Conservation (phyloP, 192 early-diverging fungal species). For the Nowakowskiella sp. region DNA sequence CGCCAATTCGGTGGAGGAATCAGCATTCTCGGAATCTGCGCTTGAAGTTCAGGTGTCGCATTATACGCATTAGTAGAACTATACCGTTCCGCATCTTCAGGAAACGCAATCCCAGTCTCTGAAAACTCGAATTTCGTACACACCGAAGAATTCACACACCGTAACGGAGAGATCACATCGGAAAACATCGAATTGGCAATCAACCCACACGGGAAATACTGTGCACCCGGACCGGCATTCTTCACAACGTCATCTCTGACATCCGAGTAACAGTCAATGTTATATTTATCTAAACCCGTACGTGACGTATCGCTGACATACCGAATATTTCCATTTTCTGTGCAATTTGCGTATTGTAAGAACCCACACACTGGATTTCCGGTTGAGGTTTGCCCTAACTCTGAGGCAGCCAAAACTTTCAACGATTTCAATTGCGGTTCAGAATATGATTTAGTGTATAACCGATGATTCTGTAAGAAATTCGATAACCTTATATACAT, state of each 20-base stretch:
- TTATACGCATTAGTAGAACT: constrained; percentile 16
- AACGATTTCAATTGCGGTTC: constrained; percentile 49
- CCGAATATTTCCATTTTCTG: neutral
- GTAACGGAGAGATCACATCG: constrained; percentile 47
- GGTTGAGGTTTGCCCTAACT: constrained; percentile 20
- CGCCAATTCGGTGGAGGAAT: constrained; percentile 75
- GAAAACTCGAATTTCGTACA: neutral
- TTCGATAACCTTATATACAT: constrained; percentile 79
- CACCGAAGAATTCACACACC: neutral
- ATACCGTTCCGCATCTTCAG: constrained; percentile 57
- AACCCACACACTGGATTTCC: neutral
- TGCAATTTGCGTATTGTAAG: neutral
- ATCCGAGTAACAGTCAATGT: neutral
- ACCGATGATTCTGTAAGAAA: constrained; percentile 86
- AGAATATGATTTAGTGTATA: constrained; percentile 73
- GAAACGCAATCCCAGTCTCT: constrained; percentile 64
- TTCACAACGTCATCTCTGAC: neutral
- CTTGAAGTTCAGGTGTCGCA: constrained; percentile 12
- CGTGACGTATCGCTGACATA: neutral
- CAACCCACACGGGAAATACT: constrained; percentile 77
- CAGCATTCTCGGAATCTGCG: constrained; percentile 37
- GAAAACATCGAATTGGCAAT: constrained; percentile 87
- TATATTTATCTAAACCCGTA: neutral
- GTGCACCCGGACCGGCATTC: neutral
- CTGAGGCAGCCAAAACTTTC: constrained; percentile 17